These are phyloP conservation scores for Coniochaeta sp. DNA, from an alignment of 2,329 filamentous ascomycete species.

Conservation along the genomic window DNA sequence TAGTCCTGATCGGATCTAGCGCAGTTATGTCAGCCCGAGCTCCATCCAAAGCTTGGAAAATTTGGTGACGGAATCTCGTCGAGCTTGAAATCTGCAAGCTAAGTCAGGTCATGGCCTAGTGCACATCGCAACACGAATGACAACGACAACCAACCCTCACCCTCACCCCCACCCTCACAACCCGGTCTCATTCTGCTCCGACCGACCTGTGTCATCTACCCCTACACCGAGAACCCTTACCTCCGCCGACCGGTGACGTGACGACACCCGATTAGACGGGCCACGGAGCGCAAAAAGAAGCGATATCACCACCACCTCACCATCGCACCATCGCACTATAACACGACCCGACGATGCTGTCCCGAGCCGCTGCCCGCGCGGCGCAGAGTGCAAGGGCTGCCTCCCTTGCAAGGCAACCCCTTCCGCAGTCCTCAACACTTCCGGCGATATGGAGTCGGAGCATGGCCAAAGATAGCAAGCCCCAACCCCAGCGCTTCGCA, in stretches of 20 bases:
- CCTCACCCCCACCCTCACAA: not conserved
- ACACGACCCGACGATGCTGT: constrained; percentile 23
- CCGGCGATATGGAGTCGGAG: constrained; percentile 34
- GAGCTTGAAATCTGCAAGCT: not conserved
- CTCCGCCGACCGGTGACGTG: too few species aligned
- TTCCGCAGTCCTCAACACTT: constrained; percentile 16
- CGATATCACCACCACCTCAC: too few species aligned
- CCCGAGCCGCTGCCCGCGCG: constrained; percentile 29
- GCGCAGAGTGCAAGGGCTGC: constrained; percentile 20
- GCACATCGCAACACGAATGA: not conserved
- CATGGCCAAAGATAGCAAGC: constrained; percentile 32
- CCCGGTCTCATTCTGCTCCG: not conserved
- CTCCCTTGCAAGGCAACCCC: constrained; percentile 20
- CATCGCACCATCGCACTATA: too few species aligned
- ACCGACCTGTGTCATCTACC: too few species aligned
- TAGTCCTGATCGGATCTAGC: not conserved
- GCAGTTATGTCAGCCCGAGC: not conserved
- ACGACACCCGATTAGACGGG: too few species aligned
- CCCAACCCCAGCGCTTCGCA: constrained; percentile 15
- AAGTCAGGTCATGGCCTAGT: not conserved
- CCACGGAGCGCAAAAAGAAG: not conserved
- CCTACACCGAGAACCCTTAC: too few species aligned
- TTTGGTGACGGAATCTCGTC: not conserved
- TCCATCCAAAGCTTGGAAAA: constrained; percentile 1
- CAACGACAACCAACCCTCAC: not conserved